phyloP scores from a whole-genome alignment of 805 yeast genomes.

The Wickerhamomyces chaumierensis region DNA sequence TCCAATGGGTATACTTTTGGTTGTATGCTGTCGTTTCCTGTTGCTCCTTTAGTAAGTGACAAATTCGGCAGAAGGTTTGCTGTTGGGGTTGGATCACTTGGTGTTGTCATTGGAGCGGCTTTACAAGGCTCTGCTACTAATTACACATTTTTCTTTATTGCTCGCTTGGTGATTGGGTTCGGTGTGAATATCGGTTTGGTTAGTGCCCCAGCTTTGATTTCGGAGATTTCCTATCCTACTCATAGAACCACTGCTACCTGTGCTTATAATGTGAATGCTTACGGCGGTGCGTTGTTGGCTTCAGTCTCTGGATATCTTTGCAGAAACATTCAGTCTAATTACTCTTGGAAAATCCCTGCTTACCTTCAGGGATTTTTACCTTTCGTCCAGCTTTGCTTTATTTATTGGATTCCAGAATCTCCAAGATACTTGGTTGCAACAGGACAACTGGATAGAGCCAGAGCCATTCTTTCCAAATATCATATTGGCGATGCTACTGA shows the following conservation, averaged over 20 bases:
- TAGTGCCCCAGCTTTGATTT: constrained; percentile 36
- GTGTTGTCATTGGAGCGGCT: constrained; percentile 15
- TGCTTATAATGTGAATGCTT: constrained; percentile 38
- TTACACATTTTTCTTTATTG: constrained; percentile 10
- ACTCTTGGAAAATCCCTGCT: constrained; percentile 46
- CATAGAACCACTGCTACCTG: constrained; percentile 30
- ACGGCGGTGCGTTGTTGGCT: constrained; percentile 40
- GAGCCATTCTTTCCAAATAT: constrained; percentile 24
- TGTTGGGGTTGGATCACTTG: constrained; percentile 12
- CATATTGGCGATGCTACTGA: constrained; percentile 26
- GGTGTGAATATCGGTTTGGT: constrained; percentile 29
- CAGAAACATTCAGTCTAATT: constrained; percentile 16
- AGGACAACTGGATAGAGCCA: constrained; percentile 33
- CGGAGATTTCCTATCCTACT: constrained; percentile 39
- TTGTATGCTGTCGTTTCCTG: constrained; percentile 18
- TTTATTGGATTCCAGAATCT: constrained; percentile 35
- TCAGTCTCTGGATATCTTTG: constrained; percentile 16
- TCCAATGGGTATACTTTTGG: constrained; percentile 32
- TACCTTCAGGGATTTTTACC: constrained; percentile 39
- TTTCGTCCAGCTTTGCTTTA: constrained; percentile 24
- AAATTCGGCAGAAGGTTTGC: constrained; percentile 21
- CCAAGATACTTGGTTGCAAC: constrained; percentile 34
- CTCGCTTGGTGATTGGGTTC: constrained; percentile 36
- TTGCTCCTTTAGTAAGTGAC: constrained; percentile 24
- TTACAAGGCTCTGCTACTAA: constrained; percentile 20